Base-by-base conservation (phyloP, 139 green algal genomes). In the Chlorella sp. region DNA sequence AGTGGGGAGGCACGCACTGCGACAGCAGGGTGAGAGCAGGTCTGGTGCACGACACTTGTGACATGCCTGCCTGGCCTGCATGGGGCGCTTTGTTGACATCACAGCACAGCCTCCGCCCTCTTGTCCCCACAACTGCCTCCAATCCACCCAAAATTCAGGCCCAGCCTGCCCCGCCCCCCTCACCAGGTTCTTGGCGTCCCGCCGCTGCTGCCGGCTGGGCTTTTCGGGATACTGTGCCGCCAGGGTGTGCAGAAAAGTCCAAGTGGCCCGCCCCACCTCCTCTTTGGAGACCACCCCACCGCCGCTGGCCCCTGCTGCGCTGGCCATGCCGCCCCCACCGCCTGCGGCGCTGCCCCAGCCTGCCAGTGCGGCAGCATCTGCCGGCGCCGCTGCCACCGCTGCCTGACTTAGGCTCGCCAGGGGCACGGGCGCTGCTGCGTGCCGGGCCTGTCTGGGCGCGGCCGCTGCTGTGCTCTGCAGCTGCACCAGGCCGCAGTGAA, bases 201-300 rank as follows among this genome's bases (percentile, higher is more conserved):
- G 91, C 89, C 96, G 93, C 92, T 99, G 98, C 91, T 95, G 92
- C 3, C 94, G 94, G 2, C 92, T 97, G 22, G 97, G 97, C 0
- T 92, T 85, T 22, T 99, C 95, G 4, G 97, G 97, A 82, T 96
- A 98, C 92, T 98, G 96, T 7, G 98, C 97, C 39, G 97, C 97
- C 24, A 99, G 91, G 61, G 95, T 98, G 92, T 99, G 97, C 91
- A 99, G 94, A 36, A 99, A 92, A 28, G 93, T 96, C 97, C 97
- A 99, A 1, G 97, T 99, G 24, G 95, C 93, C 0, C 96, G 90
- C 12, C 97, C 97, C 34, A 99, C 89, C 79, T 98, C 96, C 69
- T 97, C 96, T 39, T 94, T 96, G 21, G 79, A 92, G 1, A 91
- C 79, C 15, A 9, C 28, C 18, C 69, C 79, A 0, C 28, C 48